phyloP scores from a whole-genome alignment of 1,284 basidiomycete species.

The Ganoderma meredithae region DNA sequence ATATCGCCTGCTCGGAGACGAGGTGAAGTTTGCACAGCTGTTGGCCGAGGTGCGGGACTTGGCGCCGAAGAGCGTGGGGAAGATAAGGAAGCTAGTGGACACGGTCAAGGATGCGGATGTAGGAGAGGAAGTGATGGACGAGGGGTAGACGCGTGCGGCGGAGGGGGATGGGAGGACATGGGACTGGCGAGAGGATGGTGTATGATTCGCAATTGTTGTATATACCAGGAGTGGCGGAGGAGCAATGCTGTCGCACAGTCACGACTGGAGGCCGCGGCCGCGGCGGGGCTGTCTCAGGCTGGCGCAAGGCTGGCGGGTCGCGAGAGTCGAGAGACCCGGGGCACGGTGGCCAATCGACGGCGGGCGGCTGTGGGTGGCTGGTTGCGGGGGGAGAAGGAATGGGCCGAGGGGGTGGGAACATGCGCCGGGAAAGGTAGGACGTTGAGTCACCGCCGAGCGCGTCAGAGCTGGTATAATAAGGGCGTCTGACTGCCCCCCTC shows the following conservation, averaged over 20 bases:
- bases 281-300: background rate
- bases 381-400: background rate
- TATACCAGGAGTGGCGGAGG: constrained; percentile 11
- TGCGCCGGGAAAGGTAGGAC: constrained; percentile 25
- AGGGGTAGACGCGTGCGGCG: constrained; percentile 52
- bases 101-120: constrained; percentile 68
- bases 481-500: constrained; percentile 33
- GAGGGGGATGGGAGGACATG: constrained; percentile 20
- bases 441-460: constrained; percentile 39
- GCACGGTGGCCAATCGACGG: constrained; percentile 2
- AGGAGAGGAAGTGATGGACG: constrained; percentile 77
- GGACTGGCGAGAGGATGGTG: constrained; percentile 11
- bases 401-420: constrained; percentile 30
- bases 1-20: constrained; percentile 81
- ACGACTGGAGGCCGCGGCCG: background rate
- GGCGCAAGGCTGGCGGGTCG: background rate
- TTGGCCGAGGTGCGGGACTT: constrained; percentile 90
- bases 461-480: constrained; percentile 36
- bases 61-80: constrained; percentile 77
- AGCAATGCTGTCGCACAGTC: constrained; percentile 21
- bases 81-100: constrained; percentile 80
- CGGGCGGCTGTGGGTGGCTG: constrained; percentile 11
- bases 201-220: constrained; percentile 30
- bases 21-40: constrained; percentile 80
- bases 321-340: background rate